These are phyloP conservation scores for Ustilago xerochloae DNA, from an alignment of 1,284 basidiomycete genomes.

Conservation along the genomic window DNA sequence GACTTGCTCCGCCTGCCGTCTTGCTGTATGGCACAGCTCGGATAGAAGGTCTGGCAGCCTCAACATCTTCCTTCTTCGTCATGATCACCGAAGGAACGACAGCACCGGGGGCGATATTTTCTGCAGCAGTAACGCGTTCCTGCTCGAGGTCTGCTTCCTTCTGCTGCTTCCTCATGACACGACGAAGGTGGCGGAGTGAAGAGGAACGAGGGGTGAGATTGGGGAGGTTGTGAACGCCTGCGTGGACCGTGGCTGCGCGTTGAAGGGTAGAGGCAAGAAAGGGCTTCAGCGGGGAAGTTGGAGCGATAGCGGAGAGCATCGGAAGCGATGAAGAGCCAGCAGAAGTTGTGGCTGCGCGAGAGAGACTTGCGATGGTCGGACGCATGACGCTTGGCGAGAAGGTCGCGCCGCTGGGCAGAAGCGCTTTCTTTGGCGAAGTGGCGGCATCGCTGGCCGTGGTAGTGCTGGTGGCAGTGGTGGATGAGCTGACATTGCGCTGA, in stretches of 20 bases:
- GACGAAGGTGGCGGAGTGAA: slow-evolving; percentile 37
- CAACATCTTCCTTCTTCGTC: neutral
- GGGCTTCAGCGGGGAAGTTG: neutral
- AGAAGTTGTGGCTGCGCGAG: neutral
- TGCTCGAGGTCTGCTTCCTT: slow-evolving; percentile 35
- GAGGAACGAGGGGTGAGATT: slow-evolving; percentile 40
- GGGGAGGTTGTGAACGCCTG: slow-evolving; percentile 14
- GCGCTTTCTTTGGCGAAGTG: slow-evolving; percentile 1
- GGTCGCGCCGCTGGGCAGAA: neutral
- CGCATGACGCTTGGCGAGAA: slow-evolving; percentile 43
- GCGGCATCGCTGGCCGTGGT: neutral
- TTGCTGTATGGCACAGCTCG: slow-evolving; percentile 11
- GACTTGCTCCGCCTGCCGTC: neutral
- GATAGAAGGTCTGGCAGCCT: slow-evolving; percentile 11
- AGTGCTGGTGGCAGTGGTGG: neutral
- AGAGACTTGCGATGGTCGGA: slow-evolving; percentile 33
- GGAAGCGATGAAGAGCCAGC: slow-evolving; percentile 18
- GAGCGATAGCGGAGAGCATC: slow-evolving; percentile 14
- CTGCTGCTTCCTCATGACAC: slow-evolving; percentile 37
- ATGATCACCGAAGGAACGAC: slow-evolving; percentile 23
- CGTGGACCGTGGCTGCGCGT: slow-evolving; percentile 34
- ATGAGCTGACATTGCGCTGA: slow-evolving; percentile 22
- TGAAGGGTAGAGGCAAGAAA: slow-evolving; percentile 5
- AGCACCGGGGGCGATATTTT: slow-evolving; percentile 30
- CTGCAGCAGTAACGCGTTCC: slow-evolving; percentile 22